Evolutionary conservation across 495 filamentous ascomycete species (phyloP), one percentile per base, ranked within the genome.

Genomic region (Penicillium desertorum): DNA sequence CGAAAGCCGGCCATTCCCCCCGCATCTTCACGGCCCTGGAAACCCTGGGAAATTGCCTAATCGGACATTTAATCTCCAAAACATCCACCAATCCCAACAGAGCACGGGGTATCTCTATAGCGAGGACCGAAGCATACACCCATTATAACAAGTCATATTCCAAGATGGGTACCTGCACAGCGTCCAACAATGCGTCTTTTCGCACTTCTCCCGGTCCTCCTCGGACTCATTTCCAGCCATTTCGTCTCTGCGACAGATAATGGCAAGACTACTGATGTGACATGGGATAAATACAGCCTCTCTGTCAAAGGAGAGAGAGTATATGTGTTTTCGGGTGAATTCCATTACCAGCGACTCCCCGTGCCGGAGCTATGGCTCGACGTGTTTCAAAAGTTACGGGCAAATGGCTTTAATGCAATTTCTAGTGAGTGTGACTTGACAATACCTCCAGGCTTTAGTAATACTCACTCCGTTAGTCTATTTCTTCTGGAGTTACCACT

Each of bases 341-440:
- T 86, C 20, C 82, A 86, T 57, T 84, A 82, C 51, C 73, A 73
- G 68, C 73, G 83, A 44, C 69, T 83, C 10, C 83, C 83, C 0
- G 81, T 83, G 4, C 84, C 83, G 0, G 80, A 81, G 32, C 58
- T 86, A 14, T 86, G 83, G 83, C 65, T 77, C 5, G 83, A 87
- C 65, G 68, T 86, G n/a, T 76, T 86, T 11, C 73, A 87, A 60
- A 88, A 88, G 61, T 68, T 86, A 43, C 80, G 81, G 57, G 81
- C 84, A 2, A 77, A 77, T 45, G 83, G 84, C 0, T 82, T 77
- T 29, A 85, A 83, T 62, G 76, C 82, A 22, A 70, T 82, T 16
- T 76, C 69, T 1, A 53, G 68, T 66, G 58, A 45, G 60, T 50
- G 60, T 50, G 5, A 44, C 10, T 54, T 42, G 30, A 53, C 62